Conservation (phyloP, 2,329 filamentous ascomycete species). For the Fragosphaeria purpurea region DNA sequence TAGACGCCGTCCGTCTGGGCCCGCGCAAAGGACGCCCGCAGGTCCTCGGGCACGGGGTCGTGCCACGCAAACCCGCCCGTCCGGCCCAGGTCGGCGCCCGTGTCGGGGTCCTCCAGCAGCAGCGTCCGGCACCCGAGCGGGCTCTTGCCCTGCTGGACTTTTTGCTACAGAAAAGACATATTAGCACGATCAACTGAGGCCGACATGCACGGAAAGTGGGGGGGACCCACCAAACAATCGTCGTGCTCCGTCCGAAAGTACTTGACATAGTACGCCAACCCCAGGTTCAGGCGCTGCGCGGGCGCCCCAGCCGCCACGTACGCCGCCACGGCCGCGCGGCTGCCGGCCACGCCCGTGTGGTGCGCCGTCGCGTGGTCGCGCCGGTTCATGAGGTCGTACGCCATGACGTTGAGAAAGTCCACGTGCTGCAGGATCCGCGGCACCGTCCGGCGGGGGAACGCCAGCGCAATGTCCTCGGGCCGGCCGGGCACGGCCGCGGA, state of each 20-base stretch:
- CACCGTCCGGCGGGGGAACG: constrained; percentile 47
- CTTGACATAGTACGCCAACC: constrained; percentile 61
- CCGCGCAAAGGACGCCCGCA: constrained; percentile 46
- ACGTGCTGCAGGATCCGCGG: constrained; percentile 49
- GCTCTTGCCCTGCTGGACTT: background rate
- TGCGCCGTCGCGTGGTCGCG: constrained; percentile 57
- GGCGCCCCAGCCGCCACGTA: constrained; percentile 50
- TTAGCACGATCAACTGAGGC: no score
- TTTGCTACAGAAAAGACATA: no score
- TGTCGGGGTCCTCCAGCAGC: constrained; percentile 47
- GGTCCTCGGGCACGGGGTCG: constrained; percentile 40
- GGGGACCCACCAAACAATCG: constrained; percentile 17
- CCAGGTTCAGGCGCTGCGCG: constrained; percentile 49
- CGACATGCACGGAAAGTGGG: no score
- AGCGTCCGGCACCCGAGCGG: constrained; percentile 51
- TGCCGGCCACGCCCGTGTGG: constrained; percentile 48
- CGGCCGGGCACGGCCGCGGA: constrained; percentile 59
- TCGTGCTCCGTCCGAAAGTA: constrained; percentile 49
- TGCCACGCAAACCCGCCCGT: constrained; percentile 48
- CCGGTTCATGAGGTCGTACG: constrained; percentile 64
- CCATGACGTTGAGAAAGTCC: constrained; percentile 63
- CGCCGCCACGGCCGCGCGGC: constrained; percentile 43
- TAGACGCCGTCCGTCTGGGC: constrained; percentile 44
- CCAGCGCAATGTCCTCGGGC: constrained; percentile 51
- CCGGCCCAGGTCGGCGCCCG: constrained; percentile 47